Evolutionary conservation across 169 alveolate species (phyloP).

Genomic region (Prorocentrum cordatum): DNA sequence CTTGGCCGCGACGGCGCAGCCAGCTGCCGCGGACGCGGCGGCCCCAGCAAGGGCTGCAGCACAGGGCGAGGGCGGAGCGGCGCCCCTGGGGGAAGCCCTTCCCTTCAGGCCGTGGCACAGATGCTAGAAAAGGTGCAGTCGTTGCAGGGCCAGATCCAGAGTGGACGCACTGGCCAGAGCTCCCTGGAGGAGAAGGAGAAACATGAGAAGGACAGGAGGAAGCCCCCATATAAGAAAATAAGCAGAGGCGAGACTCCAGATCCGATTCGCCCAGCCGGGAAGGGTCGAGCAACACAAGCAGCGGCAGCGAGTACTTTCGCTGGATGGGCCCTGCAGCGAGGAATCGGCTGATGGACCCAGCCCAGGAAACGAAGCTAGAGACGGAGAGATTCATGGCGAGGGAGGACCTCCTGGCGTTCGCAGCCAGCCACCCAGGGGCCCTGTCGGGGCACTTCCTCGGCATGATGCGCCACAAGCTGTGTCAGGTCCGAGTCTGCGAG

Average conservation of each 20-base stretch:
- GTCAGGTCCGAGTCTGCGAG: background rate
- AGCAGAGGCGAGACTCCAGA: too few species aligned
- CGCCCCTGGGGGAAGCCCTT: too few species aligned
- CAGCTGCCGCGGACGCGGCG: background rate
- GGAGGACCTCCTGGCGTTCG: slow-evolving; percentile 18
- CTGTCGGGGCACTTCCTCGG: slow-evolving; percentile 26
- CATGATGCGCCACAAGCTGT: background rate
- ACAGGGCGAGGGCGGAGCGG: background rate
- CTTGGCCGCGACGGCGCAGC: too few species aligned
- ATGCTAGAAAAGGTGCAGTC: too few species aligned
- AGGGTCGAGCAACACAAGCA: background rate
- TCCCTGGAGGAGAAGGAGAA: background rate
- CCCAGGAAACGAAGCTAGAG: too few species aligned
- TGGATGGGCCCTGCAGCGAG: background rate
- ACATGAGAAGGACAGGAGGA: background rate
- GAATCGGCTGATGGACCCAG: too few species aligned
- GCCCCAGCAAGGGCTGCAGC: background rate
- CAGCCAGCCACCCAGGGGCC: background rate
- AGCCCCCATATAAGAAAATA: too few species aligned
- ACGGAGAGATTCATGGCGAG: background rate
- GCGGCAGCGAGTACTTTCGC: background rate
- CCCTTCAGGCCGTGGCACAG: too few species aligned
- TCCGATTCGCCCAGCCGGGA: too few species aligned
- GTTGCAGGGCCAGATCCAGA: too few species aligned
- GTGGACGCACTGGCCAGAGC: too few species aligned